Conservation (phyloP, 2,329 filamentous ascomycete species). For the Colletotrichum endophyticum region DNA sequence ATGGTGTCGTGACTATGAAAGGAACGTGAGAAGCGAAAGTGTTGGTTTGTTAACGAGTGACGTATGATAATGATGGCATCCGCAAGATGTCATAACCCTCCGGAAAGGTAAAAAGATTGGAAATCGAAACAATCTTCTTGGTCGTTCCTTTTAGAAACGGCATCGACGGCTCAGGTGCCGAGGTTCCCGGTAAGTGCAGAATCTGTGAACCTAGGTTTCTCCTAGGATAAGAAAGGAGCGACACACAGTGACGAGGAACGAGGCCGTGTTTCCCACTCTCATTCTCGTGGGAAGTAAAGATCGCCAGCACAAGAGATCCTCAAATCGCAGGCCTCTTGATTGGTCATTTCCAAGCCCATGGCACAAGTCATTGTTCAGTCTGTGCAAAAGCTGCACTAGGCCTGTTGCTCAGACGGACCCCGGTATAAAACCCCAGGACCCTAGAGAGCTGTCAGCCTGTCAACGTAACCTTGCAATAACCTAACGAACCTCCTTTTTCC, state of each 20-base stretch:
- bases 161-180: background rate
- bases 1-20: background rate
- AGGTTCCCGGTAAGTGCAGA: background rate
- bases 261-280: background rate
- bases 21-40: background rate
- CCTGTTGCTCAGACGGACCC: background rate
- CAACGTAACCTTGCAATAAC: background rate
- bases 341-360: background rate
- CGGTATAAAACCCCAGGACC: background rate
- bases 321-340: background rate
- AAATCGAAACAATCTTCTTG: background rate
- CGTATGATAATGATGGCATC: background rate
- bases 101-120: background rate
- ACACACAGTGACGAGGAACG: background rate
- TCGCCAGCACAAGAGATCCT: background rate
- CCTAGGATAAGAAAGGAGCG: background rate
- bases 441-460: background rate
- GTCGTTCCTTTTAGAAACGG: background rate
- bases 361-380: background rate
- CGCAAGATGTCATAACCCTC: background rate
- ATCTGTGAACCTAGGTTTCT: background rate
- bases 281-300: background rate
- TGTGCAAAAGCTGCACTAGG: background rate
- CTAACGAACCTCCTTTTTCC: background rate
- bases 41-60: background rate